Conservation (phyloP, 2,329 filamentous ascomycete genomes). For the Endoconidiophora polonica region DNA sequence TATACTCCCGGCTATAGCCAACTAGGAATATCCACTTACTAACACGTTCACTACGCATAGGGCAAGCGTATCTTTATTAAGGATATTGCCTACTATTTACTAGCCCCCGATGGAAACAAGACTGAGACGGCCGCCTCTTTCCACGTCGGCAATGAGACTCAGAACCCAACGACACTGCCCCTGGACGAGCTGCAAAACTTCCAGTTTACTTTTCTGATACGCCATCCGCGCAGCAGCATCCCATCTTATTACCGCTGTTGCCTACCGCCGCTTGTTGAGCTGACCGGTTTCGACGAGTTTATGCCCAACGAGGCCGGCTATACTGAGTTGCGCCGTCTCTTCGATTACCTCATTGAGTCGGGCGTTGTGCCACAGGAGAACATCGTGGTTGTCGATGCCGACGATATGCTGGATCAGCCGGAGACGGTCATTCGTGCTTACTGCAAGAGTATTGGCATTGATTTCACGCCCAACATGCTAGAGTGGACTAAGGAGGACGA, state of each 20-base stretch:
- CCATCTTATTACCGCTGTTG: constrained; percentile 93
- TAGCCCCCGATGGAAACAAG: constrained; percentile 54
- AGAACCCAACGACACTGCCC: constrained; percentile 77
- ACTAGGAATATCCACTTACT: constrained; percentile 9
- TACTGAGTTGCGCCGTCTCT: constrained; percentile 66
- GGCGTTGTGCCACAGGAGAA: constrained; percentile 54
- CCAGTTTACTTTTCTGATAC: constrained; percentile 93
- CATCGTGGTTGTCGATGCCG: constrained; percentile 81
- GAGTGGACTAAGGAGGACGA: constrained; percentile 65
- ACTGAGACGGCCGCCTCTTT: constrained; percentile 68
- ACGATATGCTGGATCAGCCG: constrained; percentile 81
- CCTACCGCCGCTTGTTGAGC: constrained; percentile 62
- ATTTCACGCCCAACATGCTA: constrained; percentile 64
- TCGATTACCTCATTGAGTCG: constrained; percentile 62
- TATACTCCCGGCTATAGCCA: no score
- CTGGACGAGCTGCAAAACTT: constrained; percentile 57
- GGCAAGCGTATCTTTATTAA: constrained; percentile 94
- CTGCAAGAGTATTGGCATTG: constrained; percentile 64
- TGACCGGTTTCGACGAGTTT: constrained; percentile 78
- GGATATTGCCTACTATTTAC: constrained; percentile 86
- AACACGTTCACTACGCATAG: constrained; percentile 26
- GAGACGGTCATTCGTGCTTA: constrained; percentile 59
- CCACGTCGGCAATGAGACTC: constrained; percentile 43
- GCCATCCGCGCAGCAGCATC: constrained; percentile 79
- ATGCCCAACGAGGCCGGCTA: constrained; percentile 82